phyloP scores from a whole-genome alignment of 2,329 filamentous ascomycete genomes.

The Neospermospora avenae region DNA sequence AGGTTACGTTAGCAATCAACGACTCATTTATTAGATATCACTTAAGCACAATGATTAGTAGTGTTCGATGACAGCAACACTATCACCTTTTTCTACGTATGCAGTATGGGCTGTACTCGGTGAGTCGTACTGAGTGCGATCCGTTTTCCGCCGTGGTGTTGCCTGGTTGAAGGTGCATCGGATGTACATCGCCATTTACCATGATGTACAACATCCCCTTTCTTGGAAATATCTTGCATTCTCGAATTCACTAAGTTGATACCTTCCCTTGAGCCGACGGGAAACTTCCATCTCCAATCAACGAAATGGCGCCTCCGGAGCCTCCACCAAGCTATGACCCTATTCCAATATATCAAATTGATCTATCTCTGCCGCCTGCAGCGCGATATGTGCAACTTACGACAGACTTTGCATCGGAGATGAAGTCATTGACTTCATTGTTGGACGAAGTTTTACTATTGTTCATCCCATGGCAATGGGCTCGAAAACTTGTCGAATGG shows the following conservation, averaged over 20 bases:
- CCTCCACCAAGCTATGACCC: neutral
- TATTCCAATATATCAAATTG: conserved; percentile 45
- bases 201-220: no score
- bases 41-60: neutral
- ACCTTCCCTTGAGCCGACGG: neutral
- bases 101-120: neutral
- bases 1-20: no score
- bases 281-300: neutral
- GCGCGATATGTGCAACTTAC: conserved; percentile 50
- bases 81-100: neutral
- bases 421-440: conserved; percentile 43
- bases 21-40: neutral
- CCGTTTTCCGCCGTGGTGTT: neutral
- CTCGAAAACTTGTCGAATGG: conserved; percentile 31
- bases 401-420: conserved; percentile 41
- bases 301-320: neutral
- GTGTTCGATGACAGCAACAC: neutral
- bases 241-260: no score
- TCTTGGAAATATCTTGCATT: no score
- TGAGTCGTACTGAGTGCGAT: no score
- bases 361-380: conserved; percentile 51
- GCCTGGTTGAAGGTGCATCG: neutral
- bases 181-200: no score
- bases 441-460: conserved; percentile 49
- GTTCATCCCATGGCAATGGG: conserved; percentile 23